Conservation (phyloP, 176 grass and related monocot species). For the Elaeis guineensis region DNA sequence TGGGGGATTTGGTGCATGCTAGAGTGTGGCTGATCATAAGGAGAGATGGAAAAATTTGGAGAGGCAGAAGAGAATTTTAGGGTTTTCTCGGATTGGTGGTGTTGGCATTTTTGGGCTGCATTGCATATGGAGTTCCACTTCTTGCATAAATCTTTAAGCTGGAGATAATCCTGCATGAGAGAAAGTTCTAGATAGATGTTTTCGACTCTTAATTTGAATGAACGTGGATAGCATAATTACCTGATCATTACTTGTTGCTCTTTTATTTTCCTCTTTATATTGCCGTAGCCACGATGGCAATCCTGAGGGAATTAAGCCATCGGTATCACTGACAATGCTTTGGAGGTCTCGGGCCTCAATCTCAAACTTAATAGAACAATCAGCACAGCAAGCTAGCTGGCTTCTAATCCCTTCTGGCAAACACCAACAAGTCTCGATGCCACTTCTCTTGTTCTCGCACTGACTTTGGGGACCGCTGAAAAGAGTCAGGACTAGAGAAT, state of each 20-base stretch:
- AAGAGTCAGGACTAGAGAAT: not conserved
- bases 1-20: not conserved
- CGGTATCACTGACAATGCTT: conserved; percentile 5
- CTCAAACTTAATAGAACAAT: not conserved
- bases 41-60: conserved; percentile 25
- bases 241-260: conserved; percentile 24
- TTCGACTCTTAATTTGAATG: not conserved
- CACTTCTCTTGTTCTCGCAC: not conserved
- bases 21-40: conserved; percentile 14
- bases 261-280: conserved; percentile 12
- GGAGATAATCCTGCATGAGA: conserved; percentile 26
- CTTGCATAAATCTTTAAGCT: conserved; percentile 46
- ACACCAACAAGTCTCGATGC: not conserved
- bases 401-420: not conserved
- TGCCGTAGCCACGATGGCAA: conserved; percentile 81
- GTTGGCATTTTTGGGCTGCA: conserved; percentile 18
- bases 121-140: conserved; percentile 41
- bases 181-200: not conserved
- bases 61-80: conserved; percentile 27
- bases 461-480: not conserved
- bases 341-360: not conserved
- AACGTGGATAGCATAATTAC: conserved; percentile 8
- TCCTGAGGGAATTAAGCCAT: conserved; percentile 22
- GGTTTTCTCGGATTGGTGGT: conserved; percentile 19
- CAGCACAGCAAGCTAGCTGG: not conserved